Percentiles rank a stretch among this genome's conserved stretches.
These are phyloP conservation scores for Parafenestella ontariensis DNA, from an alignment of 2,329 filamentous ascomycete genomes.

Conservation along the genomic window DNA sequence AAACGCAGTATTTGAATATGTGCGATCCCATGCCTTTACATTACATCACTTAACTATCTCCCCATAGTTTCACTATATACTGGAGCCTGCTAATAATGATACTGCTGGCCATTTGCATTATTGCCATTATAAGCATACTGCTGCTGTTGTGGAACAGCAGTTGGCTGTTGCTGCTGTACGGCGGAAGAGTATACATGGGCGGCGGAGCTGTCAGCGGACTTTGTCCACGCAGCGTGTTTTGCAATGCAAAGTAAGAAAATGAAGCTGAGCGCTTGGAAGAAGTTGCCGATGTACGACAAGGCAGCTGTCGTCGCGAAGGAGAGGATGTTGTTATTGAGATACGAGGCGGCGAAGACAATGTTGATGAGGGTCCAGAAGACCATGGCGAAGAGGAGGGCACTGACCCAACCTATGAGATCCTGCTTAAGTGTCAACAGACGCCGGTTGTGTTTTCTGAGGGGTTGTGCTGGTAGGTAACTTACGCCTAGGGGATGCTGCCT, in stretches of 20 bases:
- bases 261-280: constrained; percentile 27
- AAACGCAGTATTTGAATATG: not conserved
- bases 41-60: not conserved
- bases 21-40: not conserved
- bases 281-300: constrained; percentile 17
- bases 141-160: constrained; percentile 9
- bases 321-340: not conserved
- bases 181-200: constrained; percentile 2
- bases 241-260: constrained; percentile 29
- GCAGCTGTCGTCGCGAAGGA: constrained; percentile 4
- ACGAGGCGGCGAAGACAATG: constrained; percentile 12
- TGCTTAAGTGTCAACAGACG: constrained; percentile 6
- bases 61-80: constrained; percentile 1
- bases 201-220: not conserved
- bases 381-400: constrained; percentile 24
- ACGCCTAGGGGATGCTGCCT: constrained; percentile 21
- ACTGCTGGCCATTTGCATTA: not conserved
- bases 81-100: constrained; percentile 25
- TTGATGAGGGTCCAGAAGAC: constrained; percentile 24
- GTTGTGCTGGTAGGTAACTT: constrained; percentile 16
- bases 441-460: not conserved
- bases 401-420: constrained; percentile 25
- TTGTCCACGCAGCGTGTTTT: constrained; percentile 22
- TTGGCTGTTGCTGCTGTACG: constrained; percentile 9
- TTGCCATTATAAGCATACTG: not conserved